A percentile compares a stretch with the other conserved stretches of the same genome.
These are phyloP conservation scores for Ganoderma meredithae DNA, from an alignment of 1,284 basidiomycete species.

Conservation along the genomic window DNA sequence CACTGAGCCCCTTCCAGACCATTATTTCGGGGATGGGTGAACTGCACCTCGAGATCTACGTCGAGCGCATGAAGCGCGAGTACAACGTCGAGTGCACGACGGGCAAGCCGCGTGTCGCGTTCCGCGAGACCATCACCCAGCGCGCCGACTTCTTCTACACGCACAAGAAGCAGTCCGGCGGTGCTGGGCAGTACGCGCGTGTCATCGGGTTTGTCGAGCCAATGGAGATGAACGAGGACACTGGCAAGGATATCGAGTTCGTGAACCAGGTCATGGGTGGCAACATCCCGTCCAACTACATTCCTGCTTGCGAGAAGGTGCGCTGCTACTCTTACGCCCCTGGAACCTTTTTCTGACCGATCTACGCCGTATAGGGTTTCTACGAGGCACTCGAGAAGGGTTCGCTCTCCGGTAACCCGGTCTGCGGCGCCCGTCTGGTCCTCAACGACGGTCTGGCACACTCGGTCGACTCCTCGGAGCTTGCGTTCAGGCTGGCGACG, in stretches of 20 bases:
- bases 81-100: slow-evolving; percentile 96
- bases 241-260: slow-evolving; percentile 88
- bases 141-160: slow-evolving; percentile 89
- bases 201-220: slow-evolving; percentile 95
- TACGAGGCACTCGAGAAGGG: slow-evolving; percentile 95
- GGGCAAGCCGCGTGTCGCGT: slow-evolving; percentile 96
- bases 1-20: slow-evolving; percentile 62
- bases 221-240: slow-evolving; percentile 83
- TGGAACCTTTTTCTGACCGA: neutral
- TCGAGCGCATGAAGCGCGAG: slow-evolving; percentile 98
- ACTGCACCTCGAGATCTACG: slow-evolving; percentile 98
- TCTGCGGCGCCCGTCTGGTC: slow-evolving; percentile 89
- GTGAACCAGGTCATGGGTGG: slow-evolving; percentile 93
- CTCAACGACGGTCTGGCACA: slow-evolving; percentile 94
- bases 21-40: slow-evolving; percentile 99
- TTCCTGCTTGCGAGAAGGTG: slow-evolving; percentile 96
- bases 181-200: slow-evolving; percentile 96
- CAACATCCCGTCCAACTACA: slow-evolving; percentile 90
- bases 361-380: slow-evolving; percentile 76
- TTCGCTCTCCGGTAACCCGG: slow-evolving; percentile 87
- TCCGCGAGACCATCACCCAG: slow-evolving; percentile 93
- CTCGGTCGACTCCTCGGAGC: slow-evolving; percentile 96
- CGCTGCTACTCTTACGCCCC: slow-evolving; percentile 22
- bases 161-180: slow-evolving; percentile 99
- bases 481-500: slow-evolving; percentile 92